Evolutionary conservation across 2,329 filamentous ascomycete species (phyloP).

Genomic region (Chaetomium strumarium): DNA sequence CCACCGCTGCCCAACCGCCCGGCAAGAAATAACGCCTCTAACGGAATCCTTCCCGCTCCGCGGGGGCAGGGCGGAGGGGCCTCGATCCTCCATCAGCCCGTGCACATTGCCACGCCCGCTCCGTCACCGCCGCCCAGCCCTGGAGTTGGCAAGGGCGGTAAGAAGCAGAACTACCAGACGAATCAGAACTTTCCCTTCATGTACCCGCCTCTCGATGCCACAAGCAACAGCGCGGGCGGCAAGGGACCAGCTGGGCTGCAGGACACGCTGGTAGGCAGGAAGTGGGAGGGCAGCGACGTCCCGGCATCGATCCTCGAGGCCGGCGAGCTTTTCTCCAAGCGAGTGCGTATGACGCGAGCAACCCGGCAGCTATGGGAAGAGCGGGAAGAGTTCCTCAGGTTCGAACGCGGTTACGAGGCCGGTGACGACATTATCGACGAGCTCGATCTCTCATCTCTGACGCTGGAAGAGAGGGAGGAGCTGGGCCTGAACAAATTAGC

Average conservation of each 20-base stretch:
- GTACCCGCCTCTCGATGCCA: constrained; percentile 86
- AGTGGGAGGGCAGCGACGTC: constrained; percentile 91
- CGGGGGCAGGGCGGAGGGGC: constrained; percentile 54
- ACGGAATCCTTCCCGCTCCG: constrained; percentile 55
- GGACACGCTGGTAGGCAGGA: constrained; percentile 71
- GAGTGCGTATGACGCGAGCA: constrained; percentile 85
- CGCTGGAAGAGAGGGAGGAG: constrained; percentile 40
- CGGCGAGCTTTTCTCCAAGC: constrained; percentile 80
- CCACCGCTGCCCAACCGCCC: constrained; percentile 76
- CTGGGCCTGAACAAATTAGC: constrained; percentile 42
- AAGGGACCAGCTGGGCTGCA: constrained; percentile 80
- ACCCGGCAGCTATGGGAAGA: constrained; percentile 95
- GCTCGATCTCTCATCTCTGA: constrained; percentile 32
- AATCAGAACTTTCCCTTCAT: constrained; percentile 98
- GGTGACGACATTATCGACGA: constrained; percentile 38
- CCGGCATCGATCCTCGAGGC: constrained; percentile 93
- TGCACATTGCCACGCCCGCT: constrained; percentile 97
- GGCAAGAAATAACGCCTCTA: constrained; percentile 52
- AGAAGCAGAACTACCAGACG: constrained; percentile 99
- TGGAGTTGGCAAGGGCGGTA: constrained; percentile 78
- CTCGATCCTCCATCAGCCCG: constrained; percentile 90
- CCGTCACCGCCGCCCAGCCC: constrained; percentile 94
- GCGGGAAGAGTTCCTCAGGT: constrained; percentile 83
- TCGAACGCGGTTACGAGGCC: constrained; percentile 72
- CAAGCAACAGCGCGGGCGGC: constrained; percentile 83